phyloP scores from a whole-genome alignment of 2,329 filamentous ascomycete species.

The Neocatenulostroma microsporum region DNA sequence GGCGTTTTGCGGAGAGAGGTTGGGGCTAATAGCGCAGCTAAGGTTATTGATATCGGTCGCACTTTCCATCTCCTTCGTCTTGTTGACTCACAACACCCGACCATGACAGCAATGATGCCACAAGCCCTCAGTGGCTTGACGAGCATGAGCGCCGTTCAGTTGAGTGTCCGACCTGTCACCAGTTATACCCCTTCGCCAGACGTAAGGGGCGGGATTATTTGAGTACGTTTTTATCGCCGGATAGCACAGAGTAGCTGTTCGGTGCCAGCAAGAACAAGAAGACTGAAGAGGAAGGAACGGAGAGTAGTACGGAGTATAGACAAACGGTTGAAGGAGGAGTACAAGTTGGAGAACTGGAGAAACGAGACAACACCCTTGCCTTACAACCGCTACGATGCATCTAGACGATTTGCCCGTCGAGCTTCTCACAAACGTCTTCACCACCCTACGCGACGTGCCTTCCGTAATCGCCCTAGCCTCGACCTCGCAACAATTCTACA shows the following conservation, averaged over 20 bases:
- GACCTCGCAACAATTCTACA: conserved; percentile 48
- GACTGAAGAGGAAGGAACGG: too few relatives aligned
- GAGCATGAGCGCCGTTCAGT: conserved; percentile 5
- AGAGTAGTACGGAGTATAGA: too few relatives aligned
- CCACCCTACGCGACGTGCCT: conserved; percentile 44
- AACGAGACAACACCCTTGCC: background rate
- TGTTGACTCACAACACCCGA: conserved; percentile 8
- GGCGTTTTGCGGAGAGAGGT: too few relatives aligned
- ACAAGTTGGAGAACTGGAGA: conserved; percentile 5
- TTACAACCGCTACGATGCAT: conserved; percentile 37
- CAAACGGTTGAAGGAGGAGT: too few relatives aligned
- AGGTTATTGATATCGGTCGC: too few relatives aligned
- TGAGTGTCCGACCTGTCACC: too few relatives aligned
- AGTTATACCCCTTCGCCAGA: conserved; percentile 49
- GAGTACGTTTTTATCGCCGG: conserved; percentile 23
- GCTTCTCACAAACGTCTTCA: conserved; percentile 50
- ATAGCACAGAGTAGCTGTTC: conserved; percentile 13
- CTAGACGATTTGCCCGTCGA: conserved; percentile 52
- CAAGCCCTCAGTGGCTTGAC: conserved; percentile 7
- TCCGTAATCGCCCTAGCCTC: conserved; percentile 49
- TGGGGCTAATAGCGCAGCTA: too few relatives aligned
- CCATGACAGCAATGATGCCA: conserved; percentile 7
- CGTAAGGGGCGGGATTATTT: conserved; percentile 45
- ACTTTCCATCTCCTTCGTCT: too few relatives aligned
- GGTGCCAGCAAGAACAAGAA: too few relatives aligned